Conservation (phyloP, 2,329 filamentous ascomycete species). For the Colletotrichum sp. region DNA sequence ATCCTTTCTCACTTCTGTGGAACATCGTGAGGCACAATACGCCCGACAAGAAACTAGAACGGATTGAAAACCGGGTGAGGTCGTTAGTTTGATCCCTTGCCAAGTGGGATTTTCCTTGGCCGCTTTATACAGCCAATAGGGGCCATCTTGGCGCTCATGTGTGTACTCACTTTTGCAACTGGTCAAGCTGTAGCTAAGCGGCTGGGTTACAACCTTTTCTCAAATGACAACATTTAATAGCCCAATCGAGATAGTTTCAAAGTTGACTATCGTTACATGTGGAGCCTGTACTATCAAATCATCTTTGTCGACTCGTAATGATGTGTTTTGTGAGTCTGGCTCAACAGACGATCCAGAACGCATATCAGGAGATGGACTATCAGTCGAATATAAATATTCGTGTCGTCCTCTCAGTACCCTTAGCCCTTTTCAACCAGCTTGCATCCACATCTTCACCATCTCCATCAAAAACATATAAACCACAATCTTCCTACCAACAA, state of each 20-base stretch:
- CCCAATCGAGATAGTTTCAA: background rate
- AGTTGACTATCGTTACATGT: fast-evolving
- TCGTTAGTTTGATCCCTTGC: background rate
- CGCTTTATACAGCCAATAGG: background rate
- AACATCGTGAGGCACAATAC: background rate
- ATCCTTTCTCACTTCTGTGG: background rate
- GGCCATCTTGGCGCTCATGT: background rate
- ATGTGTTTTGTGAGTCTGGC: background rate
- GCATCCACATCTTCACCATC: background rate
- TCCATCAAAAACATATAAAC: background rate
- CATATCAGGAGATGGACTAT: background rate
- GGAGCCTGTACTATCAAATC: background rate
- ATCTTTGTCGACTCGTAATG: fast-evolving
- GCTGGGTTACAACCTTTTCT: background rate
- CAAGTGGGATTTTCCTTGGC: background rate
- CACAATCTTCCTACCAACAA: fast-evolving
- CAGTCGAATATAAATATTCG: background rate
- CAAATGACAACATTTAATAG: background rate
- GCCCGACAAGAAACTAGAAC: background rate
- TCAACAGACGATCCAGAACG: fast-evolving
- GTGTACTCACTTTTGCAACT: background rate
- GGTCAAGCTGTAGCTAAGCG: background rate
- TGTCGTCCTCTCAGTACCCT: background rate
- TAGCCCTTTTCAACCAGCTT: background rate
- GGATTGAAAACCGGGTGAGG: background rate